Conservation (phyloP, 768 basidiomycete species). For the Phlebiopsis gigantea region DNA sequence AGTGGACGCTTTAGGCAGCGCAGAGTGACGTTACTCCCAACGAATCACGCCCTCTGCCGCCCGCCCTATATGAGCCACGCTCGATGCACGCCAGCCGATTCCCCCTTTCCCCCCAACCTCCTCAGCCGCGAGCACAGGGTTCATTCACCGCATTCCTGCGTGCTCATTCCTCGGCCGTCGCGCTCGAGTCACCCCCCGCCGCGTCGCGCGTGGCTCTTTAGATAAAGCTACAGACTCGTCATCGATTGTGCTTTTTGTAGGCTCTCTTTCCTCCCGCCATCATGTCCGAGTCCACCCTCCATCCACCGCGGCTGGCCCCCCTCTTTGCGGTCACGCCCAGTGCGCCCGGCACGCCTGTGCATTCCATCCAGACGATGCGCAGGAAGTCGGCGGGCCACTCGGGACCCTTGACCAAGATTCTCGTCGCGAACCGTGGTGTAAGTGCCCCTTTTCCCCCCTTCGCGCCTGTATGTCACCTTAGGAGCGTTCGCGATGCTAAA, state of each 20-base stretch:
- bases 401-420: slow-evolving; percentile 85
- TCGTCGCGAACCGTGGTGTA: slow-evolving; percentile 90
- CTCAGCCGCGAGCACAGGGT: not conserved
- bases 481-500: not conserved
- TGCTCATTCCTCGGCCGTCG: not conserved
- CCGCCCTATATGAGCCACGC: slow-evolving; percentile 2
- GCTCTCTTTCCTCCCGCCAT: not conserved
- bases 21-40: not conserved
- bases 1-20: not conserved
- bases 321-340: slow-evolving; percentile 74
- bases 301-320: slow-evolving; percentile 68
- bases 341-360: slow-evolving; percentile 79
- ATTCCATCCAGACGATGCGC: slow-evolving; percentile 88
- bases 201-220: not conserved
- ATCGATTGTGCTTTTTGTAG: not conserved
- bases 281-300: slow-evolving; percentile 32
- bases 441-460: slow-evolving; percentile 22
- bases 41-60: too few species aligned
- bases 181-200: slow-evolving; percentile 2
- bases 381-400: slow-evolving; percentile 87
- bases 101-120: not conserved
- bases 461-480: not conserved
- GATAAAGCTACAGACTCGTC: slow-evolving; percentile 1
- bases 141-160: not conserved
- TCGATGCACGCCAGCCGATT: not conserved